Base-by-base conservation (phyloP, 257 asterid genomes). In the Nemophila menziesii region DNA sequence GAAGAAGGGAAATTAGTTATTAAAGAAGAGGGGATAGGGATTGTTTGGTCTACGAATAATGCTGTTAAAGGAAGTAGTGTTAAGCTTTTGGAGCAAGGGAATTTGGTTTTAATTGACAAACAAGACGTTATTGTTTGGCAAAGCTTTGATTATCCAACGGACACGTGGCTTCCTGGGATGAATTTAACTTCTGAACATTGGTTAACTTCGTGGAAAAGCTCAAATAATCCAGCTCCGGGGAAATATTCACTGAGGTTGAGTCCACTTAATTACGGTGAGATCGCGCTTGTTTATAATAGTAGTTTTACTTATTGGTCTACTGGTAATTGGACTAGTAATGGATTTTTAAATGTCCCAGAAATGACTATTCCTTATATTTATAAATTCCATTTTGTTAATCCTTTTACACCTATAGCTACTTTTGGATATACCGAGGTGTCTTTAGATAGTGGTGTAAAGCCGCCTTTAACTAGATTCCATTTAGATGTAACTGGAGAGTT, bases 151-250 rank as follows among this genome's bases (percentile, higher is more conserved):
- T 68, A 60, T 49, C 92, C 92, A 16, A 62, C 92, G 11, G 90
- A 81, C 63, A 76, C 92, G 36, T 84, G 92, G 78, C 80, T 80
- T 22, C 89, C 94, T 0, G 92, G 89, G 16, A 76, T 78, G 86
- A 71, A 79, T 45, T 34, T 78, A 62, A 74, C 83, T 13, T 70
- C 74, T 44, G 61, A 41, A 29, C 60, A 40, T 18, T 52, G 61
- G 69, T 63, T 82, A 9, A 71, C 67, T 23, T 66, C 76, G 9
- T 82, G 92, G 93, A 70, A 52, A 69, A 81, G 92, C 44, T 66
- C 81, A 4, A 63, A 27, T 18, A 78, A 81, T 49, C 90, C 83
- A 20, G 55, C 82, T 16, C 82, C 78, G 4, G 92, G 92, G 16
- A 74, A 72, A 75, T 81, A 81, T 73, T 64, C 66, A 12, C 63